These are phyloP conservation scores for Leishmania aethiopica DNA, from an alignment of 208 protist genomes.

Conservation along the genomic window DNA sequence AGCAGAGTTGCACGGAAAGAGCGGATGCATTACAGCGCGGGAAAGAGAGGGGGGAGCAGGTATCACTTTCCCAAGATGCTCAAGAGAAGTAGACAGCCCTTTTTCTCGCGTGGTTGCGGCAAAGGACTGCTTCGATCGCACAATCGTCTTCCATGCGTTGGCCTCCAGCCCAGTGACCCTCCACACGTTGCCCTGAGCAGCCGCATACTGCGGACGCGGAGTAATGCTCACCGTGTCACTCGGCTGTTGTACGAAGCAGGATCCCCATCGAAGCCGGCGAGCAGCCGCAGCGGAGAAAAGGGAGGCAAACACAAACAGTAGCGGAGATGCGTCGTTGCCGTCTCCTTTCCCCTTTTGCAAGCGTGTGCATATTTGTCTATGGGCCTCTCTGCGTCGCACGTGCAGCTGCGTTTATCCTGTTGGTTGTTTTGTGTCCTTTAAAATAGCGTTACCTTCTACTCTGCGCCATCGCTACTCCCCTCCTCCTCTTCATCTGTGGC, in stretches of 20 bases:
- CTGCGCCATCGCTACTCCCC: conserved; percentile 13
- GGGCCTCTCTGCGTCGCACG: background rate
- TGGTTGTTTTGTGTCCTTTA: background rate
- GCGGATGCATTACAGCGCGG: background rate
- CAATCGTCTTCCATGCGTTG: background rate
- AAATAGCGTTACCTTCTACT: conserved; percentile 7
- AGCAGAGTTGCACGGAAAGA: background rate
- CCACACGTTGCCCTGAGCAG: background rate
- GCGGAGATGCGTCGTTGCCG: background rate
- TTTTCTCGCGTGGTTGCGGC: background rate
- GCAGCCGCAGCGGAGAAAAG: too few species aligned
- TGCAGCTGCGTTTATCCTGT: background rate
- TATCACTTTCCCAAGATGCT: background rate
- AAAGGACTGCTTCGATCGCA: background rate
- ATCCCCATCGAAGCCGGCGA: background rate
- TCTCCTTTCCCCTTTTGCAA: background rate
- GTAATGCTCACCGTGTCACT: background rate
- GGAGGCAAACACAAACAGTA: background rate
- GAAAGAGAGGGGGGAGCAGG: background rate
- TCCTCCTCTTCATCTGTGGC: conserved; percentile 12
- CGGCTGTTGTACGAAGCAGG: background rate
- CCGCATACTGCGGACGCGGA: background rate
- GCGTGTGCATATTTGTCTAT: conserved; percentile 1
- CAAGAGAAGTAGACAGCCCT: background rate
- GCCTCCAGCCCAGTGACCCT: background rate